A percentile compares a stretch with the other conserved stretches of the same genome.
These are phyloP conservation scores for Senecio squalidus DNA, from an alignment of 140 eudicot genomes.

Conservation along the genomic window DNA sequence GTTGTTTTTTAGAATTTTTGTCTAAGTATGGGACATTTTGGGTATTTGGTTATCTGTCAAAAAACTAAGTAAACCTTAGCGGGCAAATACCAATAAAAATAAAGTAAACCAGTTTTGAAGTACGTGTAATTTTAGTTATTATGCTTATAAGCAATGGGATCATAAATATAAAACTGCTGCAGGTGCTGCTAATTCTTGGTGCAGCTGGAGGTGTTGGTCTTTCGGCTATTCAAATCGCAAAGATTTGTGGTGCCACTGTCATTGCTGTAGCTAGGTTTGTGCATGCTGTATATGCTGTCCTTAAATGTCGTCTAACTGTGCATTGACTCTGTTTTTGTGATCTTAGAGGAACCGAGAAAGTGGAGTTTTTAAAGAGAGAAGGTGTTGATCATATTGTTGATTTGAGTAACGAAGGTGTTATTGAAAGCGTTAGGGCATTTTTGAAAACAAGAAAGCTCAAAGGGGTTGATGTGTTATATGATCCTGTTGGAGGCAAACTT, in stretches of 20 bases:
- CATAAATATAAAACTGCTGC: conserved; percentile 18
- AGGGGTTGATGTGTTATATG: conserved; percentile 93
- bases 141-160: background rate
- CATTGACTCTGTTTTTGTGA: conserved; percentile 9
- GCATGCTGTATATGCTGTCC: background rate
- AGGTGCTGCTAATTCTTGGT: conserved; percentile 95
- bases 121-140: too few species aligned
- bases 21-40: too few species aligned
- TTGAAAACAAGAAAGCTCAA: conserved; percentile 64
- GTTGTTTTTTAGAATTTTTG: too few species aligned
- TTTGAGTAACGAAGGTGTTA: conserved; percentile 52
- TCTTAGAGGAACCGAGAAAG: conserved; percentile 79
- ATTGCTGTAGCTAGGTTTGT: conserved; percentile 85
- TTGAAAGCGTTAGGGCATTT: conserved; percentile 65
- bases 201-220: conserved; percentile 99
- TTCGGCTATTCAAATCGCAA: conserved; percentile 96
- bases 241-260: conserved; percentile 78
- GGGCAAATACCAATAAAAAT: too few species aligned
- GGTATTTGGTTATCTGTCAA: too few species aligned
- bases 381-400: conserved; percentile 96
- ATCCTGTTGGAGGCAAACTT: conserved; percentile 99
- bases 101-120: background rate
- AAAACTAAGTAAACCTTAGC: too few species aligned
- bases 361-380: conserved; percentile 56
- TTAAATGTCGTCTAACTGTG: background rate